Percentiles rank a stretch among this genome's conserved stretches.
These are phyloP conservation scores for Collybia sordida DNA, from an alignment of 768 basidiomycete genomes.

Conservation along the genomic window DNA sequence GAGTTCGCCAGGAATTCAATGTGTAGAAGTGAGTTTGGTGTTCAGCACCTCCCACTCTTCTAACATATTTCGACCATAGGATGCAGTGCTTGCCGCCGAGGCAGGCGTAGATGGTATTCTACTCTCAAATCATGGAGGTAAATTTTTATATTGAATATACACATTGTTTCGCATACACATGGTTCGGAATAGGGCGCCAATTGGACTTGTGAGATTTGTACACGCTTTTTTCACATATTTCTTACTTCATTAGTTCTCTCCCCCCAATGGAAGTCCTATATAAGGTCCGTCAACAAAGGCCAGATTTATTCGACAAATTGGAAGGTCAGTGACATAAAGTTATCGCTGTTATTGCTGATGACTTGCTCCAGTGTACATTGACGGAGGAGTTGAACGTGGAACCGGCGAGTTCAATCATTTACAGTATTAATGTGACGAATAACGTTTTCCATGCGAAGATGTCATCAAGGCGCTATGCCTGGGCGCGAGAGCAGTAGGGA, in stretches of 20 bases:
- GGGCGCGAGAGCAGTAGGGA: slow-evolving; percentile 83
- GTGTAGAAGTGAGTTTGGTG: slow-evolving; percentile 51
- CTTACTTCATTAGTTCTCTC: slow-evolving; percentile 51
- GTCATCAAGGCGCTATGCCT: slow-evolving; percentile 89
- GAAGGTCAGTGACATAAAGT: slow-evolving; percentile 48
- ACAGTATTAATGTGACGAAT: not conserved
- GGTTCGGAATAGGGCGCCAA: slow-evolving; percentile 57
- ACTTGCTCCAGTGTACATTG: slow-evolving; percentile 68
- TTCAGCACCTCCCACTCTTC: slow-evolving; percentile 3
- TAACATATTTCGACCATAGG: slow-evolving; percentile 41
- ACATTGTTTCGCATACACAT: slow-evolving; percentile 1
- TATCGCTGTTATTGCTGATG: slow-evolving; percentile 7
- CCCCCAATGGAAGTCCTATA: slow-evolving; percentile 81
- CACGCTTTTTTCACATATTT: slow-evolving; percentile 6
- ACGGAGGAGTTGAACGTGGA: slow-evolving; percentile 79
- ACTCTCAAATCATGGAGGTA: slow-evolving; percentile 90
- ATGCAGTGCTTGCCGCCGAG: slow-evolving; percentile 82
- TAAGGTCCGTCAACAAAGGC: slow-evolving; percentile 66
- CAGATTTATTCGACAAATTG: slow-evolving; percentile 68
- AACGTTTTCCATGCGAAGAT: slow-evolving; percentile 39
- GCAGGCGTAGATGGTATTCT: slow-evolving; percentile 87
- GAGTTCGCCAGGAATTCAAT: slow-evolving; percentile 58
- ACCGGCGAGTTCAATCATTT: slow-evolving; percentile 49
- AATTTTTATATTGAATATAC: slow-evolving; percentile 12
- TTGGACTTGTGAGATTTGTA: slow-evolving; percentile 63